Conservation (phyloP, 129 eudicot species). For the Rutidosis leptorrhynchoides region DNA sequence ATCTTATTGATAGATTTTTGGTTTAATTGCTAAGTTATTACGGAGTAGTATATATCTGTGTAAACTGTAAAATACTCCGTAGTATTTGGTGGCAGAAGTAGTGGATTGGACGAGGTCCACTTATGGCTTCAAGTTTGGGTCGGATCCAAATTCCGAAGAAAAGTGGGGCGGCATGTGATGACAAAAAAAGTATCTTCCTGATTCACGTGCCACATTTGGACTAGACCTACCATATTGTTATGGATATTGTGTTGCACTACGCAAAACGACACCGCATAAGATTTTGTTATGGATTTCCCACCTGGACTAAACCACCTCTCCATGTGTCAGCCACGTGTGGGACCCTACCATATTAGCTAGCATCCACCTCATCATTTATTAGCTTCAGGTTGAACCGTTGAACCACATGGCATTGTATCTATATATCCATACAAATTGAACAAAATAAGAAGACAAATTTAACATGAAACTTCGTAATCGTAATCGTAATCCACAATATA, state of each 20-base stretch:
- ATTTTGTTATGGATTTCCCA: conserved; percentile 36
- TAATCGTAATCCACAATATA: not conserved
- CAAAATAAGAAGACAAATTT: not conserved
- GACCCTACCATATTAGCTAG: conserved; percentile 36
- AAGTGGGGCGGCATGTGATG: conserved; percentile 24
- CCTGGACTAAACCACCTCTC: conserved; percentile 25
- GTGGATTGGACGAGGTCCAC: no score
- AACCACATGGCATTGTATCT: conserved; percentile 25
- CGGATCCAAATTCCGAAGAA: conserved; percentile 21
- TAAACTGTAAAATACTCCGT: not conserved
- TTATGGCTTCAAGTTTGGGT: not conserved
- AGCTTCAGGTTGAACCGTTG: conserved; percentile 17
- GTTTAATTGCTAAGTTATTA: no score
- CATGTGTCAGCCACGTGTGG: conserved; percentile 37
- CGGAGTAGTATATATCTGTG: no score
- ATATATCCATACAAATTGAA: not conserved
- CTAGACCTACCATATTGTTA: conserved; percentile 30
- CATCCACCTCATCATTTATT: conserved; percentile 38
- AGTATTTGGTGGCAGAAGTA: not conserved
- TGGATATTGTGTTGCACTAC: conserved; percentile 15
- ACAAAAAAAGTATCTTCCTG: conserved; percentile 23
- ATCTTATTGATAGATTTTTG: no score
- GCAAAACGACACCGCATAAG: conserved; percentile 24
- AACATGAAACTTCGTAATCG: not conserved
- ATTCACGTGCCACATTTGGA: not conserved